These are phyloP conservation scores for Vitis cinerea DNA, from an alignment of 164 flowering plant species.

Conservation along the genomic window DNA sequence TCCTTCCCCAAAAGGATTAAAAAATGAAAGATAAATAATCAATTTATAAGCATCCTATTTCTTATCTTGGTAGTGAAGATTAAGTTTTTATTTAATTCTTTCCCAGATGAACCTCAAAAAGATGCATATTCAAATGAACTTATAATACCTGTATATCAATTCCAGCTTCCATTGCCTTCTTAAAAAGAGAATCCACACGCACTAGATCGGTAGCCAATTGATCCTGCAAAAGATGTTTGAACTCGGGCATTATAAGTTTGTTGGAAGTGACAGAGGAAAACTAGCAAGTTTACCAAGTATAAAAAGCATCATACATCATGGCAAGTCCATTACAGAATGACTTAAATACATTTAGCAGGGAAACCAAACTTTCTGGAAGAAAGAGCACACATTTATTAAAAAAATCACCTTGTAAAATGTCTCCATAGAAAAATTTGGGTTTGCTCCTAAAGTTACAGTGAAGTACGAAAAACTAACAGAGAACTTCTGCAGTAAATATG, in stretches of 20 bases:
- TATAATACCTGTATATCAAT: conserved; percentile 74
- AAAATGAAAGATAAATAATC: not conserved
- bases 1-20: not conserved
- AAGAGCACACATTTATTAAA: not conserved
- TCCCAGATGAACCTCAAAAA: too few species aligned
- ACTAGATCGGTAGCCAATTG: conserved; percentile 72
- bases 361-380: too few species aligned
- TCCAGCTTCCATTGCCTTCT: conserved; percentile 68
- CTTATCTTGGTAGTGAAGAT: too few species aligned
- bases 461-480: conserved; percentile 80
- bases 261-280: not conserved
- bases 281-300: not conserved
- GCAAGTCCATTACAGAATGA: too few species aligned
- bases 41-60: not conserved
- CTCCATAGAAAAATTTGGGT: conserved; percentile 80
- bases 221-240: conserved; percentile 49
- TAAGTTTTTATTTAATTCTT: too few species aligned
- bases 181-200: conserved; percentile 77
- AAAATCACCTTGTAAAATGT: conserved; percentile 80
- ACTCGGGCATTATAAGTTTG: not conserved
- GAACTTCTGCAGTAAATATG: conserved; percentile 76
- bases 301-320: too few species aligned
- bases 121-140: conserved; percentile 2
- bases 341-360: too few species aligned
- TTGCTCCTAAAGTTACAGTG: conserved; percentile 92